Base-by-base conservation (phyloP, 2,329 filamentous ascomycete genomes). In the Tothia fuscella region DNA sequence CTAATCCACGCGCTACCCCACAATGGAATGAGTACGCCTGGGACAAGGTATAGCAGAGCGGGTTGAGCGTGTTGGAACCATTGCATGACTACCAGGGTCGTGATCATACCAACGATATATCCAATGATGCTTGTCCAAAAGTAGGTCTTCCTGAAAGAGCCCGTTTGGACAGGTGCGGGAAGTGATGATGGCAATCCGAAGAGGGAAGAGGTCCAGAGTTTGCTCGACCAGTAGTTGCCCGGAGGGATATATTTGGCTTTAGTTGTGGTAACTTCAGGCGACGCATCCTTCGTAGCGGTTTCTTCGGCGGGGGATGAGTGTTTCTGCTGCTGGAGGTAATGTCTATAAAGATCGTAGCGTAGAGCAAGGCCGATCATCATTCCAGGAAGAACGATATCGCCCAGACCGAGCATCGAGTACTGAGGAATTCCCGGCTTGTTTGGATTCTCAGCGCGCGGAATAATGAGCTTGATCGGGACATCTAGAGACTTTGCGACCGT, bases 351-450 rank as follows among this genome's bases (percentile, higher is more conserved):
- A 56, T 98, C 89, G 52, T 93, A 94, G n/a, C 89, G 78, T 19
- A 98, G 68, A 2, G 88, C 85, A 31, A 95, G 72, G 2, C 76
- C 85, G 47, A 96, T 81, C 63, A 95, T 80, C 54, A 96, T 86
- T 6, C 89, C 91, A 0, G 89, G 89, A 3, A 98, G 70, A 2
- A 94, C 83, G 44, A 98, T 83, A 55, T 98, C 89, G n/a, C 89
- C 89, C 0, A 96, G 71, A 0, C 89, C 89, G 6, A 98, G 77
- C 73, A 96, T 93, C 41, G 84, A 72, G 50, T 71, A 54, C 20
- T 66, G 58, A 45, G 52, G 51, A 29, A 59, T 52, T 4, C 56
- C 56, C 64, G 55, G 10, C 61, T 56, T 3, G 30, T 32, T 31
- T 30, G 30, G 14, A 9, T 66, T 58, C n/a, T n/a, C n/a, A 5